Percentiles rank a stretch among this genome's conserved stretches.
These are phyloP conservation scores for Epithemia pelagica DNA, from an alignment of 108 stramenopile species.

Conservation along the genomic window DNA sequence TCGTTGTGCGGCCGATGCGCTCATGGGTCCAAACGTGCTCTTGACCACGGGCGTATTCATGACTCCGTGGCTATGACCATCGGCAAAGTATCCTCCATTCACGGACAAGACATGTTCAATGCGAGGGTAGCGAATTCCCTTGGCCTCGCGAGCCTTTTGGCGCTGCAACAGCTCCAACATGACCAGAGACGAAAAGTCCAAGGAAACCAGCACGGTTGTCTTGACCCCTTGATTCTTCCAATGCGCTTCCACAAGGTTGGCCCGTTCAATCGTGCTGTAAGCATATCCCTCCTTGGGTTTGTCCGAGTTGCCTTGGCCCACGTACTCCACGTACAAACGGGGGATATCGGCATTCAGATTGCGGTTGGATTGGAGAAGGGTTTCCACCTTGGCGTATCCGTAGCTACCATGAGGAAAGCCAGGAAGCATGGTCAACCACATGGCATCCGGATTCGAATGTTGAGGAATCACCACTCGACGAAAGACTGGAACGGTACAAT, in stretches of 20 bases:
- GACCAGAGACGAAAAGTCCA: conserved; percentile 13
- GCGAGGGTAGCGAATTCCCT: not conserved
- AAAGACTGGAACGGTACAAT: conserved; percentile 5
- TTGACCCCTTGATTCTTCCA: conserved; percentile 11
- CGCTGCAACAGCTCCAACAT: conserved; percentile 17
- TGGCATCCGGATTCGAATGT: not conserved
- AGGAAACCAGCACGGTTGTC: conserved; percentile 10
- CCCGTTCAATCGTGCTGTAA: conserved; percentile 17
- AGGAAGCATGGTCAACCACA: conserved; percentile 18
- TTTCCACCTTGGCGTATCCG: conserved; percentile 11
- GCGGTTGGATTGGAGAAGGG: not conserved
- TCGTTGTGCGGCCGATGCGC: conserved; percentile 2
- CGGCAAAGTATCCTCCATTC: conserved; percentile 14
- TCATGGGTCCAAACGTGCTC: not conserved
- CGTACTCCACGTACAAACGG: conserved; percentile 17
- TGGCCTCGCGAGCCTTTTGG: conserved; percentile 7
- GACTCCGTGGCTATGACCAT: conserved; percentile 6
- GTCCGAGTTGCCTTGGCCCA: conserved; percentile 14
- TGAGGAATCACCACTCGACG: conserved; percentile 1
- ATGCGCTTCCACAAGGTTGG: conserved; percentile 15
- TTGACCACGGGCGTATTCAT: conserved; percentile 1
- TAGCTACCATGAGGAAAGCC: conserved; percentile 14
- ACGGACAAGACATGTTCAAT: conserved; percentile 14
- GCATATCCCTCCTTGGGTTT: not conserved
- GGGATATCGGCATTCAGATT: not conserved